phyloP scores from a whole-genome alignment of 1,139 yeast species.

The Kazachstania sp. region DNA sequence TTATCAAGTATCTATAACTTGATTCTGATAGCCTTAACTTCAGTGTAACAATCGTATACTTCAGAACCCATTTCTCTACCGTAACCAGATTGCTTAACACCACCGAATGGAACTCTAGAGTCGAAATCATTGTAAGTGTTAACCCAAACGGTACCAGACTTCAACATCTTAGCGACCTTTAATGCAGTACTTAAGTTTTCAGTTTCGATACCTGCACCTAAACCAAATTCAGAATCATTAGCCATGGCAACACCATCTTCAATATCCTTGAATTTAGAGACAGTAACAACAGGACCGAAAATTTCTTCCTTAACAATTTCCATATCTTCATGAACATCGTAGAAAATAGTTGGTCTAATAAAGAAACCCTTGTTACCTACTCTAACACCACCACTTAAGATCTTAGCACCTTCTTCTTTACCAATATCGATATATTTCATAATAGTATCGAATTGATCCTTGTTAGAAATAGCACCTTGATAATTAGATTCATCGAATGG shows the following conservation, averaged over 20 bases:
- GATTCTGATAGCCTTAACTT: slow-evolving; percentile 47
- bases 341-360: slow-evolving; percentile 69
- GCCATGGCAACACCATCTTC: slow-evolving; percentile 58
- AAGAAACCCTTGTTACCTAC: slow-evolving; percentile 55
- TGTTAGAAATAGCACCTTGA: slow-evolving; percentile 62
- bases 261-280: slow-evolving; percentile 52
- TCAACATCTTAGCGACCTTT: slow-evolving; percentile 51
- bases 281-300: slow-evolving; percentile 71
- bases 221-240: slow-evolving; percentile 57
- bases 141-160: slow-evolving; percentile 59
- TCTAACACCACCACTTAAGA: slow-evolving; percentile 57
- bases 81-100: slow-evolving; percentile 59
- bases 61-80: slow-evolving; percentile 70
- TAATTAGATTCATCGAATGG: slow-evolving; percentile 59
- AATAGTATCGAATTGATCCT: slow-evolving; percentile 50
- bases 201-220: slow-evolving; percentile 70
- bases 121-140: slow-evolving; percentile 59
- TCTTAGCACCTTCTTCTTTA: slow-evolving; percentile 51
- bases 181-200: slow-evolving; percentile 46
- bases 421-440: slow-evolving; percentile 51
- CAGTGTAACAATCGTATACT: slow-evolving; percentile 58
- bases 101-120: slow-evolving; percentile 47
- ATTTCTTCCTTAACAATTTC: slow-evolving; percentile 69
- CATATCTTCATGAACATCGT: slow-evolving; percentile 60
- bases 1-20: slow-evolving; percentile 6